Percentiles rank a stretch among this genome's conserved stretches.
Evolutionary conservation across 148 eudicot genomes (phyloP).

Genomic region (Pouteria glomerata): DNA sequence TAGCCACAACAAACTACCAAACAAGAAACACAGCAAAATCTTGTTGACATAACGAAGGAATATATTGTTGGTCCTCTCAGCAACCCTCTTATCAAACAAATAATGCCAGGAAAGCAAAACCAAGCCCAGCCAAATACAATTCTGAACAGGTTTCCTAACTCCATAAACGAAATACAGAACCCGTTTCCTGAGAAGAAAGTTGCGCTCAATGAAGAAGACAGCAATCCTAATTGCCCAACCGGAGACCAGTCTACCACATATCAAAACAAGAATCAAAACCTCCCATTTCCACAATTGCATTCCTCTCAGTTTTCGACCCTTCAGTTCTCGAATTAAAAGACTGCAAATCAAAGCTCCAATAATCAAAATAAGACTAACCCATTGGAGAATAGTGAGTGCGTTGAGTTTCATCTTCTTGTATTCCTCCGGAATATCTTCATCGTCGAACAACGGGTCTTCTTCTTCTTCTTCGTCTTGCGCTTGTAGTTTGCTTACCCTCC

Average conservation of each 20-base stretch:
- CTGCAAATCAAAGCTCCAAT: slow-evolving; percentile 38
- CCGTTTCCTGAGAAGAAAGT: slow-evolving; percentile 28
- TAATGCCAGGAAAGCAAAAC: slow-evolving; percentile 31
- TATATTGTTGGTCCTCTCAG: slow-evolving; percentile 1
- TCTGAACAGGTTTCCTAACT: slow-evolving; percentile 30
- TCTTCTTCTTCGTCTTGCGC: slow-evolving; percentile 73
- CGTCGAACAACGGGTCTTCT: slow-evolving; percentile 63
- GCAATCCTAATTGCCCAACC: slow-evolving; percentile 63
- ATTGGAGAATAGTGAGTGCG: slow-evolving; percentile 38
- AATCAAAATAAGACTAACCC: slow-evolving; percentile 57
- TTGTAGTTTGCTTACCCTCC: slow-evolving; percentile 14
- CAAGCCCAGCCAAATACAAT: slow-evolving; percentile 28
- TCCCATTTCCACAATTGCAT: slow-evolving; percentile 77
- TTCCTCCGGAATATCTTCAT: slow-evolving; percentile 67
- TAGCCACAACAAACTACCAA: slow-evolving; percentile 28
- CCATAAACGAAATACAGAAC: slow-evolving; percentile 38
- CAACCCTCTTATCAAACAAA: slow-evolving; percentile 23
- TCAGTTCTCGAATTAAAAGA: slow-evolving; percentile 28
- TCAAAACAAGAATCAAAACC: slow-evolving; percentile 58
- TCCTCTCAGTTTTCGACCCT: slow-evolving; percentile 26
- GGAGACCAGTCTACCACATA: slow-evolving; percentile 76
- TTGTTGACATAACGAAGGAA: slow-evolving; percentile 26
- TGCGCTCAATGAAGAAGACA: slow-evolving; percentile 77
- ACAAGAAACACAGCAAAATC: slow-evolving; percentile 31
- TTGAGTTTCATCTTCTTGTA: slow-evolving; percentile 35